Evolutionary conservation across 306 rosid genomes (phyloP).

Genomic region (Astragalus membranaceus): DNA sequence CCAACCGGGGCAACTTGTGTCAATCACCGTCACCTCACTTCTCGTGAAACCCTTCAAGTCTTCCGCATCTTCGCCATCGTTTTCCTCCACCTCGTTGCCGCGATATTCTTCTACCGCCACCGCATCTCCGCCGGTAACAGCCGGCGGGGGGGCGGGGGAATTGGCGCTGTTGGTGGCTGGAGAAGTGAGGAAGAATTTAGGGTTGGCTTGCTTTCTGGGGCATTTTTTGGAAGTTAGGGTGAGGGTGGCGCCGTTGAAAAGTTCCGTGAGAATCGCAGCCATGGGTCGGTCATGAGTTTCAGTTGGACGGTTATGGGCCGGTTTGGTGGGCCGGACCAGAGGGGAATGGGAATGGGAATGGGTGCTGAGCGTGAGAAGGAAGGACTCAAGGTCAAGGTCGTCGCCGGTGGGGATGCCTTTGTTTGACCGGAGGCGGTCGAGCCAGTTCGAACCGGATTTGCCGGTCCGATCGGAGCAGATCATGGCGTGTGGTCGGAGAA

Average conservation of each 20-base stretch:
- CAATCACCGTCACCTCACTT: slow-evolving; percentile 89
- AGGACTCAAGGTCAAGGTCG: slow-evolving; percentile 53
- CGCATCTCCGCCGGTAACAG: neutral
- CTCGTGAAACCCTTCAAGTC: slow-evolving; percentile 70
- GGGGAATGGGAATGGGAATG: slow-evolving; percentile 35
- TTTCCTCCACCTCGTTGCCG: slow-evolving; percentile 1
- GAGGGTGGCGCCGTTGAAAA: slow-evolving; percentile 45
- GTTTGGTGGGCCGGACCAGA: slow-evolving; percentile 1
- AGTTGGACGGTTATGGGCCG: slow-evolving; percentile 1
- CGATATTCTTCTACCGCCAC: neutral
- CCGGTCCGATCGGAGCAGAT: slow-evolving; percentile 55
- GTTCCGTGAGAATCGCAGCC: slow-evolving; percentile 55
- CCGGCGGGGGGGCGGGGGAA: slow-evolving; percentile 2
- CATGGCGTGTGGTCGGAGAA: slow-evolving; percentile 28
- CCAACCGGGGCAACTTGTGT: slow-evolving; percentile 68
- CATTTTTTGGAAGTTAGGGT: slow-evolving; percentile 39
- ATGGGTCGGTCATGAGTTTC: slow-evolving; percentile 22
- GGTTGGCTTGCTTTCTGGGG: slow-evolving; percentile 72
- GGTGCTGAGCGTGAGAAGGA: slow-evolving; percentile 35
- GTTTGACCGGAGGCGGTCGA: slow-evolving; percentile 83
- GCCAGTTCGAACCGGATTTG: slow-evolving; percentile 70
- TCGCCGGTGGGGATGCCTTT: slow-evolving; percentile 70
- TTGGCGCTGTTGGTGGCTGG: neutral
- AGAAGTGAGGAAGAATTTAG: slow-evolving; percentile 47
- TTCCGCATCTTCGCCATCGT: slow-evolving; percentile 28